A percentile compares a stretch with the other conserved stretches of the same genome.
phyloP scores from a whole-genome alignment of 2,329 filamentous ascomycete genomes.

The Pyricularia sp. region DNA sequence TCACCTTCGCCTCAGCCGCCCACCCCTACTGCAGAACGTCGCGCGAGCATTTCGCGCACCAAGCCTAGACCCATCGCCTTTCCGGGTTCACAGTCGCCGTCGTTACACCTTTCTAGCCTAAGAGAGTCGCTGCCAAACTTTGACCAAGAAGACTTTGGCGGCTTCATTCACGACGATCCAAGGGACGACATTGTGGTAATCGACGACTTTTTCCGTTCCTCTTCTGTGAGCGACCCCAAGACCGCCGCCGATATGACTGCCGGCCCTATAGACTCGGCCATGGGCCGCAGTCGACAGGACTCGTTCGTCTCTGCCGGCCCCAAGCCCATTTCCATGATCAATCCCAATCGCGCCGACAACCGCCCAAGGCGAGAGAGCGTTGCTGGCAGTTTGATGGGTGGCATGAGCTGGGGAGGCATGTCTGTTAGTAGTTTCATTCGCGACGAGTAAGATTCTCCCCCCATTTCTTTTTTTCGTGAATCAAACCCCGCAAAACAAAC shows the following conservation, averaged over 20 bases:
- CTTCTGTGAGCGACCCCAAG: slow-evolving; percentile 6
- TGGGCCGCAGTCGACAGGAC: slow-evolving; percentile 47
- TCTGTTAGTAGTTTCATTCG: slow-evolving; percentile 94
- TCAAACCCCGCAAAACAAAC: not conserved
- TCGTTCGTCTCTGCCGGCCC: slow-evolving; percentile 53
- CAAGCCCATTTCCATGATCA: slow-evolving; percentile 54
- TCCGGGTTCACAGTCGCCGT: slow-evolving; percentile 9
- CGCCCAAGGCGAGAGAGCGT: slow-evolving; percentile 48
- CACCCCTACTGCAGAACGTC: slow-evolving; percentile 21
- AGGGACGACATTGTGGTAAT: slow-evolving; percentile 30
- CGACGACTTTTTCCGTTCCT: slow-evolving; percentile 25
- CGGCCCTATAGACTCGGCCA: slow-evolving; percentile 44
- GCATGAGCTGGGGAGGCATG: slow-evolving; percentile 94
- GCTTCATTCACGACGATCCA: slow-evolving; percentile 9
- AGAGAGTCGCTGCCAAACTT: slow-evolving; percentile 10
- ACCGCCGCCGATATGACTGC: slow-evolving; percentile 41
- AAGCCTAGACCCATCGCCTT: slow-evolving; percentile 23
- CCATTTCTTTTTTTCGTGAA: not conserved
- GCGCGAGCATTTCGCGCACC: slow-evolving; percentile 10
- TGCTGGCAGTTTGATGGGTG: slow-evolving; percentile 55
- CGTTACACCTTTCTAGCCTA: slow-evolving; percentile 5
- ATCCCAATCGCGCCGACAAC: slow-evolving; percentile 47
- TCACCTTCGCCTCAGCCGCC: slow-evolving; percentile 30
- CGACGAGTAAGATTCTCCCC: slow-evolving; percentile 67
- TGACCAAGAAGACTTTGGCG: not conserved